Evolutionary conservation across 2,329 filamentous ascomycete species (phyloP).

Genomic region (Monosporascus sp.): DNA sequence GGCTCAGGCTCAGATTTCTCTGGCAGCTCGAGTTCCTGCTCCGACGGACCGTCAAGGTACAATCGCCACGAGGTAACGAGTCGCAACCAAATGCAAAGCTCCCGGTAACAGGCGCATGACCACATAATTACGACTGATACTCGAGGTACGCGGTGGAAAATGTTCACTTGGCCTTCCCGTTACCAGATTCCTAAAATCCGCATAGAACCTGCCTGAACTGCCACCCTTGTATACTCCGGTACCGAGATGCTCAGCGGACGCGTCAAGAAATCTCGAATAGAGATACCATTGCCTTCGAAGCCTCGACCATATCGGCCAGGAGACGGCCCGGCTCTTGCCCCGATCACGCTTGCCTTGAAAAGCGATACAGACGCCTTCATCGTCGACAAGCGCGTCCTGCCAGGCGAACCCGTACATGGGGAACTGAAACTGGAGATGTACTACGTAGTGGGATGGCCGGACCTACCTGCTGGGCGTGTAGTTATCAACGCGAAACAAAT

Average conservation of each 20-base stretch:
- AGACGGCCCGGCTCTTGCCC: conserved; percentile 41
- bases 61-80: neutral
- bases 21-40: neutral
- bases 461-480: conserved; percentile 43
- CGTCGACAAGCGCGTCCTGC: conserved; percentile 44
- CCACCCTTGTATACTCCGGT: neutral
- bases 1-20: neutral
- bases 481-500: conserved; percentile 41
- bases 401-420: conserved; percentile 22
- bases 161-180: neutral
- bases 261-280: conserved; percentile 13
- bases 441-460: conserved; percentile 51
- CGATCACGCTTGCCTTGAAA: conserved; percentile 41
- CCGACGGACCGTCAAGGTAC: neutral
- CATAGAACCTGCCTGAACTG: neutral
- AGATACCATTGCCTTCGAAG: conserved; percentile 27
- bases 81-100: neutral
- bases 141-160: neutral
- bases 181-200: neutral
- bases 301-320: conserved; percentile 37
- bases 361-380: conserved; percentile 53
- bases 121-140: neutral
- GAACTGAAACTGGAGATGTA: conserved; percentile 36
- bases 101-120: neutral
- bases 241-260: neutral